Percentiles rank a stretch among this genome's conserved stretches.
Evolutionary conservation across 2,329 filamentous ascomycete species (phyloP).

Genomic region (Metarhizium sp.): DNA sequence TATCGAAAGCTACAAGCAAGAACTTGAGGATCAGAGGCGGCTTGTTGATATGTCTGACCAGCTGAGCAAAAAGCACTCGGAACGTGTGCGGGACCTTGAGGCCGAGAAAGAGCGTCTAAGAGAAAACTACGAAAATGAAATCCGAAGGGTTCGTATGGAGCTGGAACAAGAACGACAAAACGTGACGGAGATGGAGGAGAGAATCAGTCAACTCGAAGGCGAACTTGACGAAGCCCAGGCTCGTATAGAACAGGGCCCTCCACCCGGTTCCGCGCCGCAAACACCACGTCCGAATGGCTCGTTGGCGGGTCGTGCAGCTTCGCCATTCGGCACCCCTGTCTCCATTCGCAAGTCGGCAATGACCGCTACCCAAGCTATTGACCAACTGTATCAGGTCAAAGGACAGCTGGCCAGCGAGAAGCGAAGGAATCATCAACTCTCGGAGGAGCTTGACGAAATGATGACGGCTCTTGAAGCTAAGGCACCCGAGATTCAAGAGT

Average conservation of each 20-base stretch:
- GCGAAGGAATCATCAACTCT: slow-evolving; percentile 64
- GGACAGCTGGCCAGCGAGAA: slow-evolving; percentile 64
- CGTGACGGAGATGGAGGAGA: slow-evolving; percentile 36
- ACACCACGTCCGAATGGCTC: slow-evolving; percentile 53
- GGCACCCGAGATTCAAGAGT: slow-evolving; percentile 78
- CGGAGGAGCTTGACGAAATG: slow-evolving; percentile 74
- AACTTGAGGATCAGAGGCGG: slow-evolving; percentile 71
- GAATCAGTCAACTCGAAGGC: slow-evolving; percentile 39
- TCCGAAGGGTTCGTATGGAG: slow-evolving; percentile 45
- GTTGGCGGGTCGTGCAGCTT: slow-evolving; percentile 40
- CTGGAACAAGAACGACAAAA: slow-evolving; percentile 44
- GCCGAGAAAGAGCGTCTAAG: slow-evolving; percentile 48
- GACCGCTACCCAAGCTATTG: slow-evolving; percentile 53
- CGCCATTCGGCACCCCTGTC: slow-evolving; percentile 53
- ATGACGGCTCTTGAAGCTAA: slow-evolving; percentile 76
- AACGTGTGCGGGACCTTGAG: slow-evolving; percentile 62
- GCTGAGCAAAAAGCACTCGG: slow-evolving; percentile 61
- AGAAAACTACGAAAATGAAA: slow-evolving; percentile 55
- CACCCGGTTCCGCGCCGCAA: slow-evolving; percentile 43
- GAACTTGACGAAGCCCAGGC: slow-evolving; percentile 46
- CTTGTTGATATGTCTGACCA: slow-evolving; percentile 76
- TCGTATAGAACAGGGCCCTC: slow-evolving; percentile 32
- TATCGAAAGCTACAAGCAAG: slow-evolving; percentile 80
- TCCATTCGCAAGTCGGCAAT: slow-evolving; percentile 48
- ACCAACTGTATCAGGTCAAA: slow-evolving; percentile 59